Base-by-base conservation (phyloP, 2,329 filamentous ascomycete genomes). In the Alternaria arbusti region DNA sequence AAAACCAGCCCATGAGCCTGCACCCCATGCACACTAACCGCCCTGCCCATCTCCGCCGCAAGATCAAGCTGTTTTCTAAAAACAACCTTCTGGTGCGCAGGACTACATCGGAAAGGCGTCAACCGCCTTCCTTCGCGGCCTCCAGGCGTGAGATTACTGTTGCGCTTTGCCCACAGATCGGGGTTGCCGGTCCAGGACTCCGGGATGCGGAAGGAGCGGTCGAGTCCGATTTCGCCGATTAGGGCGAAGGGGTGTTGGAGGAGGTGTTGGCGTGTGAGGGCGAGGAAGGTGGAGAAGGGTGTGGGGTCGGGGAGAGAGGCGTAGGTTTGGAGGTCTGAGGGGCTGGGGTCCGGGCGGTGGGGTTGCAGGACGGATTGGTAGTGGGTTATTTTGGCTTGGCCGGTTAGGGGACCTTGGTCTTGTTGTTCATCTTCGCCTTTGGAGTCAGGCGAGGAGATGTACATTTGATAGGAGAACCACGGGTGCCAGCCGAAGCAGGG, bases 401-500 rank as follows among this genome's bases (percentile, higher is more conserved):
- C 83, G 4, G 76, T 76, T 10, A 84, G 76, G 5, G 88, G 72
- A 90, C 86, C 36, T 26, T 58, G 52, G 10, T 64, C 20, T 15
- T 57, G 15, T 54, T 57, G 6, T 69, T 71, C 28, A 2, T 62
- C 52, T 12, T 46, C 43, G 12, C 28, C 11, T 54, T 20, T 15
- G 3, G 55, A 54, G 20, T 36, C 30, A 5, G 28, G 6, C 22
- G 26, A 81, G 4, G 78, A 72, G 69, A 72, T 79, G 74, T 89
- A 93, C 71, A 96, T 85, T 68, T 92, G 89, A 77, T 95, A 85
- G 1, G 91, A 91, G 78, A 94, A 95, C 92, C 92, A 96, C 1
- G 92, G 92, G 76, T 96, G 92, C 91, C 92, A 94, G 20, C 92
- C 92, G 79, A 94, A 95, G n/a, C 89, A 88, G 0, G 92, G 91